A percentile compares a stretch with the other conserved stretches of the same genome.
Evolutionary conservation across 192 early-diverging fungal species (phyloP).

Genomic region (Phycomyces nitens): DNA sequence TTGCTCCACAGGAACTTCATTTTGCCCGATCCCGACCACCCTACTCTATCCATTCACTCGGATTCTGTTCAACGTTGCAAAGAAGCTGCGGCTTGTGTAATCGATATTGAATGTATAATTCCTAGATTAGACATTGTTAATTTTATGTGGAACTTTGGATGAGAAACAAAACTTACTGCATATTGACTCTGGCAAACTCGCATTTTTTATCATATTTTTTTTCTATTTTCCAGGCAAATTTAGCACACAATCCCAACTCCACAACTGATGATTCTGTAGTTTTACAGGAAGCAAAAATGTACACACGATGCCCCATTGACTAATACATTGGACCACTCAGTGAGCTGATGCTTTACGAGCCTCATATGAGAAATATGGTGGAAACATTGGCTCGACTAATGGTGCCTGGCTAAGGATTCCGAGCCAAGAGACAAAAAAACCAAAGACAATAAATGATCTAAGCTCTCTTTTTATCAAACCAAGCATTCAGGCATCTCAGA

Average conservation of each 20-base stretch:
- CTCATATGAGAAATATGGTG: not conserved
- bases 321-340: slow-evolving; percentile 22
- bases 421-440: too few relatives aligned
- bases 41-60: not conserved
- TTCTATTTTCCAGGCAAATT: slow-evolving; percentile 26
- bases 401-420: not conserved
- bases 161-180: too few relatives aligned
- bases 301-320: slow-evolving; percentile 14
- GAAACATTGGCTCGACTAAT: not conserved
- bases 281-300: slow-evolving; percentile 13
- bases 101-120: slow-evolving; percentile 19
- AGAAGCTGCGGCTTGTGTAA: slow-evolving; percentile 22
- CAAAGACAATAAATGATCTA: too few relatives aligned
- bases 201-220: slow-evolving; percentile 1
- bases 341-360: slow-evolving; percentile 5
- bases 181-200: slow-evolving; percentile 3
- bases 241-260: slow-evolving; percentile 31
- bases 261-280: slow-evolving; percentile 14
- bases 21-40: not conserved
- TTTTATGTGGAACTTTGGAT: slow-evolving; percentile 28
- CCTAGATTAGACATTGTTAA: slow-evolving; percentile 5
- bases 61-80: slow-evolving; percentile 12
- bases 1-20: slow-evolving; percentile 32
- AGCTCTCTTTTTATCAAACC: too few relatives aligned
- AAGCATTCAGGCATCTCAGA: too few relatives aligned